These are phyloP conservation scores for Hirsutella rhossiliensis DNA, from an alignment of 2,329 filamentous ascomycete species.

Conservation along the genomic window DNA sequence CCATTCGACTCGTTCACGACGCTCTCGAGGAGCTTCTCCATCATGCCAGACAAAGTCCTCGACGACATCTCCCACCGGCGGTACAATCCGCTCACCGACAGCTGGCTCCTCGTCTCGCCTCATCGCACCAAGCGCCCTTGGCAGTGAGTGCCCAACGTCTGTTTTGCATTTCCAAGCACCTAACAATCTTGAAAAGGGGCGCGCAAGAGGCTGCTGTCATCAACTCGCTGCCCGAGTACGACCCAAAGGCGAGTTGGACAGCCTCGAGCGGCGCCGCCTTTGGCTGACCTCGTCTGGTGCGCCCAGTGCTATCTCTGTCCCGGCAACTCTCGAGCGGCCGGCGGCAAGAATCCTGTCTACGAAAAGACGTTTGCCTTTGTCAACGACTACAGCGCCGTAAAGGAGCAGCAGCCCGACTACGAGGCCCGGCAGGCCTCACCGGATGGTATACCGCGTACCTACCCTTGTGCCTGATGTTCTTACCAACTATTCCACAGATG, in stretches of 20 bases:
- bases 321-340: constrained; percentile 77
- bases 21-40: constrained; percentile 10
- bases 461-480: neutral
- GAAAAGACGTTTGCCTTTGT: constrained; percentile 84
- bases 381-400: constrained; percentile 95
- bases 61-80: constrained; percentile 95
- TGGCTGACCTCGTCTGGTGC: neutral
- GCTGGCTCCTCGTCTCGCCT: constrained; percentile 88
- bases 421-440: constrained; percentile 21
- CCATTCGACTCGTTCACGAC: neutral
- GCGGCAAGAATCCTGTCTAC: constrained; percentile 78
- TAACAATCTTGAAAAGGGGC: constrained; percentile 39
- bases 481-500: constrained; percentile 31
- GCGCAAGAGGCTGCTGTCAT: constrained; percentile 63
- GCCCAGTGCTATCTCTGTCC: constrained; percentile 84
- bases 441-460: constrained; percentile 16
- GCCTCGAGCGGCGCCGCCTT: neutral
- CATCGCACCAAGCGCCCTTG: constrained; percentile 95
- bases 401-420: constrained; percentile 83
- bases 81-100: constrained; percentile 82
- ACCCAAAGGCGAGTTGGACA: constrained; percentile 48
- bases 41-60: constrained; percentile 65
- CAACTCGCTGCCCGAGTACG: constrained; percentile 64
- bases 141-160: constrained; percentile 53
- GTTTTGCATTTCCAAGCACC: neutral